Conservation (phyloP, 192 early-diverging fungal species). For the Irineochytrium annulatum region DNA sequence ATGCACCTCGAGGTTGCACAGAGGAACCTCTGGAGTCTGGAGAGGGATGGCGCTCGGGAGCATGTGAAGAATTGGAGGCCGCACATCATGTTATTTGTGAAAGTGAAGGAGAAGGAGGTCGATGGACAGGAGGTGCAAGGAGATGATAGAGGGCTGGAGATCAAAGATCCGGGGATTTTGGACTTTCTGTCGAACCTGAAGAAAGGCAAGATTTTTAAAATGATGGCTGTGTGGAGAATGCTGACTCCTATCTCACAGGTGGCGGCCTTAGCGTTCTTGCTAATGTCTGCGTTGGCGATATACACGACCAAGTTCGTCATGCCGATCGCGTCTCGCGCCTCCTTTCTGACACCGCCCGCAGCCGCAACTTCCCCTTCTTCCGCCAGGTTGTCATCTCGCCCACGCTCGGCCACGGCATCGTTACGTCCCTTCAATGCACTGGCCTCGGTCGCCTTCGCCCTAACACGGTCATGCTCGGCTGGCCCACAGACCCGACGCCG, state of each 20-base stretch:
- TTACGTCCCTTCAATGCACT: conserved; percentile 15
- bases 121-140: conserved; percentile 4
- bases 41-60: conserved; percentile 1
- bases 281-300: neutral
- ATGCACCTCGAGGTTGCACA: conserved; percentile 17
- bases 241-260: no score
- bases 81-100: conserved; percentile 14
- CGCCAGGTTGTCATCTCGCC: conserved; percentile 11
- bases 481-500: conserved; percentile 4
- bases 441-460: conserved; percentile 21
- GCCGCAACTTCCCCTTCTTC: conserved; percentile 12
- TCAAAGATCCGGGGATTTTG: neutral
- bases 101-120: conserved; percentile 7
- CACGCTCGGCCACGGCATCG: conserved; percentile 6
- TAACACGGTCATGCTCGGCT: conserved; percentile 26
- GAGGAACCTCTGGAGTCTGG: conserved; percentile 19
- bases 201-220: conserved; percentile 11
- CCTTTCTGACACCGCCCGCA: no score
- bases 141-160: neutral
- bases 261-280: neutral
- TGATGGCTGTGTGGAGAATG: no score
- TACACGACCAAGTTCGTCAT: neutral
- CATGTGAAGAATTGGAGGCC: conserved; percentile 21
- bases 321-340: neutral
- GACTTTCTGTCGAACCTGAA: conserved; percentile 25